phyloP scores from a whole-genome alignment of 129 eudicot species.

The Tagetes patula region DNA sequence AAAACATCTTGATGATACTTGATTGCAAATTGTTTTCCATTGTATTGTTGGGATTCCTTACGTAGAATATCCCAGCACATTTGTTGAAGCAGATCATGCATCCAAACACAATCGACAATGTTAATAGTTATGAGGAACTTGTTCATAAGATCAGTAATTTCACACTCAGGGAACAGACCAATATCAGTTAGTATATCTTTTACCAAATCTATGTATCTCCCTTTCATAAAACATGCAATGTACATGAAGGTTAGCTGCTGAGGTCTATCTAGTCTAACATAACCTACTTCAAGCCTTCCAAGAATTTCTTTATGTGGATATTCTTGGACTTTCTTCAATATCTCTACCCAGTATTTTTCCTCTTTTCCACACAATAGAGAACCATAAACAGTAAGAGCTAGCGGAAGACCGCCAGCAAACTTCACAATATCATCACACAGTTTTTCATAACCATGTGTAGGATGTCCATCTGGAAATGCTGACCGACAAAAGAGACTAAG shows the following conservation, averaged over 20 bases:
- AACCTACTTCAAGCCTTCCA: slow-evolving; percentile 8
- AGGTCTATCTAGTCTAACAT: slow-evolving; percentile 14
- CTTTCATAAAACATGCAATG: slow-evolving; percentile 15
- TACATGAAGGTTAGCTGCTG: not conserved
- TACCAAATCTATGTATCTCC: slow-evolving; percentile 6
- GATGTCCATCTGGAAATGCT: not conserved
- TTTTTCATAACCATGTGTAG: slow-evolving; percentile 3
- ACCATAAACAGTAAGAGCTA: slow-evolving; percentile 12
- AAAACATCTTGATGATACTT: slow-evolving; percentile 6
- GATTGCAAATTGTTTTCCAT: slow-evolving; percentile 18
- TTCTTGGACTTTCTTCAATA: too few species aligned
- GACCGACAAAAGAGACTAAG: slow-evolving; percentile 10
- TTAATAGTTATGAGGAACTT: not conserved
- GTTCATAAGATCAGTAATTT: slow-evolving; percentile 2
- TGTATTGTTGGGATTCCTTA: not conserved
- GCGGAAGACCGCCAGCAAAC: not conserved
- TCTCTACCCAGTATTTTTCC: too few species aligned
- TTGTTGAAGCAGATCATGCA: slow-evolving; percentile 15
- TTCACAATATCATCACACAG: too few species aligned
- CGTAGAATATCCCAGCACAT: slow-evolving; percentile 11
- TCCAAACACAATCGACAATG: not conserved
- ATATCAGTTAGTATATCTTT: too few species aligned
- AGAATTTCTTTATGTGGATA: too few species aligned
- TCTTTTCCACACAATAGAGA: not conserved
- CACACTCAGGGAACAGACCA: not conserved